phyloP scores from a whole-genome alignment of 805 yeast species.

The Isabelozyma heimii region DNA sequence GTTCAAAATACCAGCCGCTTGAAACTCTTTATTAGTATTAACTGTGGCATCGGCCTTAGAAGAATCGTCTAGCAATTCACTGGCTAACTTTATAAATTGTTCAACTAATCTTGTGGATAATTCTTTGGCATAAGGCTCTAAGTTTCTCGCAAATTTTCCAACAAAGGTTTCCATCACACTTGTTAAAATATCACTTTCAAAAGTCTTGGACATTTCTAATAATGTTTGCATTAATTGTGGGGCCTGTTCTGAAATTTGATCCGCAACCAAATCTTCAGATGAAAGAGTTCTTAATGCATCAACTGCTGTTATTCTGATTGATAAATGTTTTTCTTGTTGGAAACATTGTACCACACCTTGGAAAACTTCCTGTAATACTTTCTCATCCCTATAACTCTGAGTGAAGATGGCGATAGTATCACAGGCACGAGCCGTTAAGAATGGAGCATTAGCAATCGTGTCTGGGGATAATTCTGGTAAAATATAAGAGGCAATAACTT shows the following conservation, averaged over 20 bases:
- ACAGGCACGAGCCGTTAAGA: constrained; percentile 46
- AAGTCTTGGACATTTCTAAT: constrained; percentile 42
- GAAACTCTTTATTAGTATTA: constrained; percentile 40
- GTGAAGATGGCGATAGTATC: constrained; percentile 42
- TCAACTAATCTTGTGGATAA: constrained; percentile 54
- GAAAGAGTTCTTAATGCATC: constrained; percentile 50
- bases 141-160: constrained; percentile 39
- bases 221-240: constrained; percentile 45
- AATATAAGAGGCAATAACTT: constrained; percentile 34
- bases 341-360: constrained; percentile 40
- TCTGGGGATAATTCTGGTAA: constrained; percentile 38
- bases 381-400: constrained; percentile 31
- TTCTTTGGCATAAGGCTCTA: constrained; percentile 41
- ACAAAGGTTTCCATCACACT: constrained; percentile 46
- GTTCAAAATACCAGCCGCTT: constrained; percentile 41
- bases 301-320: constrained; percentile 49
- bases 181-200: constrained; percentile 43
- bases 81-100: constrained; percentile 70
- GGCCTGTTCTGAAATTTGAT: constrained; percentile 39
- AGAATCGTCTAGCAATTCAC: constrained; percentile 45
- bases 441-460: constrained; percentile 29
- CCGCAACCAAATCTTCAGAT: constrained; percentile 45
- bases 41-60: constrained; percentile 11
- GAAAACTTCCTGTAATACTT: constrained; percentile 38
- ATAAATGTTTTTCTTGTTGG: constrained; percentile 42